Evolutionary conservation across 441 rosid genomes (phyloP), one percentile per base, ranked within the genome.

Genomic region (Pelargonium myrrhifolium): DNA sequence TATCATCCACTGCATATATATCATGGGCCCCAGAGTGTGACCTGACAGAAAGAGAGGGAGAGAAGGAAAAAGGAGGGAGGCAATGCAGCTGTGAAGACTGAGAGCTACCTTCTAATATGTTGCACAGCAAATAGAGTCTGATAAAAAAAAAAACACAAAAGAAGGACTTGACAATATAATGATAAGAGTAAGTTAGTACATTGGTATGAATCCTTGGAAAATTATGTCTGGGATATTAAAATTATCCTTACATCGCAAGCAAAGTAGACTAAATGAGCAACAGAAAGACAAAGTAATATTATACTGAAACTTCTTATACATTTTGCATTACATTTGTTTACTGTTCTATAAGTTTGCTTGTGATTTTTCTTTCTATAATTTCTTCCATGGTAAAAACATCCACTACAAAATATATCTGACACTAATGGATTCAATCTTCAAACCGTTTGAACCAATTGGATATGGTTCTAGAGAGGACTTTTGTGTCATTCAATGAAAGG

Each of bases 401-500:
- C 60, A n/a, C 18, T 9, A 17, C 66, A 9, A 62, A 49, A 31
- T 15, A 56, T 12, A 59, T 65, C 56, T 42, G 53, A 11, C 24
- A 35, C 12, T 39, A 40, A 7, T 20, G 58, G 64, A 5, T 49
- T 77, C 75, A 90, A 67, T 75, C 74, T 81, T 89, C 93, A 75
- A 83, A 83, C 35, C 76, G 76, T 42, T 77, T 72, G 75, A 93
- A 84, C 97, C 97, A 93, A 74, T 84, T 82, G 1, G 83, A 77
- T 67, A 93, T 83, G 59, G 90, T 84, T 81, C 80, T 81, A 5
- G 92, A 75, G 51, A 93, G 96, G 71, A 74, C 77, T 78, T 82
- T 84, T 58, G 85, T 87, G 63, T 93, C 99, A 66, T 73, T 84
- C 62, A 93, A 76, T 1, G 96, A 81, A 26, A 91, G 79, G 17